phyloP scores from a whole-genome alignment of 345 rosid species.

The Tarenaya hassleriana region DNA sequence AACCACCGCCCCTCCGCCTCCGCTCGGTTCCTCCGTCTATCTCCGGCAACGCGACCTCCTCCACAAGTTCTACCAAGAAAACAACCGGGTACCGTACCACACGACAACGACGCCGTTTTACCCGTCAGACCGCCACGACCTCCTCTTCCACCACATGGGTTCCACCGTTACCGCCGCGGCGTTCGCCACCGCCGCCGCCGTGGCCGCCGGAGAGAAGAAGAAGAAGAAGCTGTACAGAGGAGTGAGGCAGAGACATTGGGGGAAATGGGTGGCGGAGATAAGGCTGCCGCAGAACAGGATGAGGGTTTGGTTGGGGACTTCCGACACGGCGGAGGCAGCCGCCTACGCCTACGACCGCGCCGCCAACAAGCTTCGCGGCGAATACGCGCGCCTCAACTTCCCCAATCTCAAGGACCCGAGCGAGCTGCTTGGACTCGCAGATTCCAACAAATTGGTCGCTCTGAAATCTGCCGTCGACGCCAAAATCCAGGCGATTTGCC shows the following conservation, averaged over 20 bases:
- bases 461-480: slow-evolving; percentile 67
- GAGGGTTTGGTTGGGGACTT: slow-evolving; percentile 95
- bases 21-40: slow-evolving; percentile 79
- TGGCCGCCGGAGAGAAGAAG: slow-evolving; percentile 31
- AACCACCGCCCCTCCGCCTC: slow-evolving; percentile 30
- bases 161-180: too few species aligned
- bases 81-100: slow-evolving; percentile 26
- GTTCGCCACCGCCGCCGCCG: slow-evolving; percentile 20
- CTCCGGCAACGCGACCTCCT: slow-evolving; percentile 77
- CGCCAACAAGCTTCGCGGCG: slow-evolving; percentile 93
- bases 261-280: slow-evolving; percentile 99
- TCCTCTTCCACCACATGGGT: slow-evolving; percentile 3
- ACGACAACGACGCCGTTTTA: slow-evolving; percentile 35
- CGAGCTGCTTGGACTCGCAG: slow-evolving; percentile 53
- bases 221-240: slow-evolving; percentile 84
- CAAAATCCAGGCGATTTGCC: slow-evolving; percentile 85
- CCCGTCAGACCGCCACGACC: slow-evolving; percentile 12
- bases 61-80: slow-evolving; percentile 51
- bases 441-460: slow-evolving; percentile 46
- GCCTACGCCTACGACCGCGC: slow-evolving; percentile 97
- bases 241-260: slow-evolving; percentile 99
- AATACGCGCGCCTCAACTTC: slow-evolving; percentile 84
- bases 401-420: slow-evolving; percentile 66
- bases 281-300: slow-evolving; percentile 91
- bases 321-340: slow-evolving; percentile 83